phyloP scores from a whole-genome alignment of 495 filamentous ascomycete genomes.

The Xylaria venustula region DNA sequence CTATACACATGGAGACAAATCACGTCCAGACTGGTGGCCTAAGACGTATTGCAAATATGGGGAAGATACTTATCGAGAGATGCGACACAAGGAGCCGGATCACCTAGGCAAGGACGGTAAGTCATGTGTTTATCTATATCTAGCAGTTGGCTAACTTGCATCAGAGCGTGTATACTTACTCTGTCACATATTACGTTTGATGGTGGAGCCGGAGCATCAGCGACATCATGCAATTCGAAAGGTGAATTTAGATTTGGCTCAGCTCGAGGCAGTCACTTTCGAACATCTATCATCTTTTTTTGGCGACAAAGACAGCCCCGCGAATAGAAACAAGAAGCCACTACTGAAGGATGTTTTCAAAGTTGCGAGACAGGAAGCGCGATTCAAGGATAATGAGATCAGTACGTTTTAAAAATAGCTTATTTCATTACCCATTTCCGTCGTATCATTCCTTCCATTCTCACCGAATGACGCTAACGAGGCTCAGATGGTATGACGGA shows the following conservation, averaged over 20 bases:
- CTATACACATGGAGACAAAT: constrained; percentile 68
- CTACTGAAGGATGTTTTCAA: constrained; percentile 66
- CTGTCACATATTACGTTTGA: constrained; percentile 60
- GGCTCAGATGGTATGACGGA: constrained; percentile 35
- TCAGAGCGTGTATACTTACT: constrained; percentile 61
- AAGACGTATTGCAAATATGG: constrained; percentile 40
- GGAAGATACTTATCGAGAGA: constrained; percentile 29
- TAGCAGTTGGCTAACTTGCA: neutral
- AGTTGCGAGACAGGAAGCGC: constrained; percentile 62
- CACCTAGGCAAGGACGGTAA: constrained; percentile 75
- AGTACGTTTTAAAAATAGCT: constrained; percentile 42
- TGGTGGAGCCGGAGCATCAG: constrained; percentile 43
- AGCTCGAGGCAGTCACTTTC: constrained; percentile 45
- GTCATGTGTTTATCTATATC: constrained; percentile 13
- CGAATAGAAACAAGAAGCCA: constrained; percentile 41
- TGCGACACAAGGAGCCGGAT: constrained; percentile 80
- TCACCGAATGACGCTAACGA: constrained; percentile 8
- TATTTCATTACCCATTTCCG: neutral
- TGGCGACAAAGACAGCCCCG: constrained; percentile 38
- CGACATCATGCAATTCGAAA: constrained; percentile 39
- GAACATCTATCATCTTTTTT: constrained; percentile 48
- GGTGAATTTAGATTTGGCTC: constrained; percentile 39
- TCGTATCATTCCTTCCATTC: too few relatives aligned
- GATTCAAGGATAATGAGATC: constrained; percentile 57
- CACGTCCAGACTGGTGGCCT: constrained; percentile 83